phyloP scores from a whole-genome alignment of 257 asterid genomes.

The Euphrasia confusa region DNA sequence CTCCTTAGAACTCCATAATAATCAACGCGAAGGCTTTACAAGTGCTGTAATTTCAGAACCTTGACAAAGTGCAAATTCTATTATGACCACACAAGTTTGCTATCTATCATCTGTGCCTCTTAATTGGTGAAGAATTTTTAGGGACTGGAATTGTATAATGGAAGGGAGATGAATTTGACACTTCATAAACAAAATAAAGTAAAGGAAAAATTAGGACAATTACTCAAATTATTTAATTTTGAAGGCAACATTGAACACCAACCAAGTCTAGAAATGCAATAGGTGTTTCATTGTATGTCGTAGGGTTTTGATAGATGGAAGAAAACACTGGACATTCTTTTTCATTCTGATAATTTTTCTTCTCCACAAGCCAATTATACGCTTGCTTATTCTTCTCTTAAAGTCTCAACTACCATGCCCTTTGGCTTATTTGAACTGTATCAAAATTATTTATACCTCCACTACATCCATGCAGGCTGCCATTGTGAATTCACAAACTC shows the following conservation, averaged over 20 bases:
- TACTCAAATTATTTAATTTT: neutral
- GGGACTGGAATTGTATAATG: conserved; percentile 2
- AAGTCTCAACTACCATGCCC: neutral
- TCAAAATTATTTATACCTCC: conserved; percentile 14
- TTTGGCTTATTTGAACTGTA: conserved; percentile 11
- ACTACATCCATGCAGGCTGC: conserved; percentile 77
- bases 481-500: conserved; percentile 90
- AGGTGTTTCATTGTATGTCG: conserved; percentile 4
- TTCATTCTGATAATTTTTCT: conserved; percentile 6
- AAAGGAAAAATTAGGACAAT: neutral
- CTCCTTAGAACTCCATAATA: conserved; percentile 8
- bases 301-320: conserved; percentile 8
- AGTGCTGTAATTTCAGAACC: conserved; percentile 5
- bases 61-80: conserved; percentile 13
- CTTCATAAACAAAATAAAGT: conserved; percentile 1
- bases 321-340: conserved; percentile 7
- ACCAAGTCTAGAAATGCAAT: neutral
- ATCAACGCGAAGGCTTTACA: neutral
- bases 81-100: conserved; percentile 11
- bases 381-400: neutral
- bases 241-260: neutral
- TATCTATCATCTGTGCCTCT: neutral
- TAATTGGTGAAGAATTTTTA: neutral
- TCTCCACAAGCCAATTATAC: conserved; percentile 4
- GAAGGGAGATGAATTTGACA: conserved; percentile 10